These are phyloP conservation scores for Talaromyces ruber DNA, from an alignment of 495 filamentous ascomycete genomes.

Conservation along the genomic window DNA sequence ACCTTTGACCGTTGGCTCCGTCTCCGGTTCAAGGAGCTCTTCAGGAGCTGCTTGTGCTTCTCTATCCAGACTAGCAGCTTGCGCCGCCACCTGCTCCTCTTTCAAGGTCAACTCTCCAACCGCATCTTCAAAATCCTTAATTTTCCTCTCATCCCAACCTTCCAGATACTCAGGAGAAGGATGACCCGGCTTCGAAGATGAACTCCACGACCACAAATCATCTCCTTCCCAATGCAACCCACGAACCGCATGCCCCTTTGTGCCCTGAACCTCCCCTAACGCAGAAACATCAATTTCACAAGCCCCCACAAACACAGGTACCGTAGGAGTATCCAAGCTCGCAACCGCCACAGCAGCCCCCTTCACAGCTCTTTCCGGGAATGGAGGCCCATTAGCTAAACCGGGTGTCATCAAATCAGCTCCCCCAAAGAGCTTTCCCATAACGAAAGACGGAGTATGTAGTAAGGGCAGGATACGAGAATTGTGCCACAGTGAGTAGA, in stretches of 20 bases:
- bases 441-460: slow-evolving; percentile 52
- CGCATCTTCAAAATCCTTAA: slow-evolving; percentile 13
- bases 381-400: slow-evolving; percentile 60
- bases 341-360: slow-evolving; percentile 59
- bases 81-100: slow-evolving; percentile 30
- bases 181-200: slow-evolving; percentile 43
- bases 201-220: slow-evolving; percentile 62
- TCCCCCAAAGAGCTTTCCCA: slow-evolving; percentile 55
- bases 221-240: slow-evolving; percentile 67
- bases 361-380: slow-evolving; percentile 52
- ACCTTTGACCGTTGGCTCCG: slow-evolving; percentile 51
- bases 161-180: slow-evolving; percentile 40
- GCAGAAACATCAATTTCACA: slow-evolving; percentile 59
- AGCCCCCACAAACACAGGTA: slow-evolving; percentile 56
- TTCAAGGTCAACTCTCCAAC: slow-evolving; percentile 14
- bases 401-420: slow-evolving; percentile 73
- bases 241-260: slow-evolving; percentile 60
- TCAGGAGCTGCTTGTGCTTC: slow-evolving; percentile 9
- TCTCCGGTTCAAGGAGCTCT: slow-evolving; percentile 25
- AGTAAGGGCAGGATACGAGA: slow-evolving; percentile 53
- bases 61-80: slow-evolving; percentile 29
- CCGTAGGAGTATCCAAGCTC: slow-evolving; percentile 48
- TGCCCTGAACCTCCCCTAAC: slow-evolving; percentile 50
- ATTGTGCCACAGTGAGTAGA: slow-evolving; percentile 63
- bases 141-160: slow-evolving; percentile 31